Percentiles rank a stretch among this genome's conserved stretches.
Conservation (phyloP, 2,329 filamentous ascomycete species). For the Fusarium sp. region DNA sequence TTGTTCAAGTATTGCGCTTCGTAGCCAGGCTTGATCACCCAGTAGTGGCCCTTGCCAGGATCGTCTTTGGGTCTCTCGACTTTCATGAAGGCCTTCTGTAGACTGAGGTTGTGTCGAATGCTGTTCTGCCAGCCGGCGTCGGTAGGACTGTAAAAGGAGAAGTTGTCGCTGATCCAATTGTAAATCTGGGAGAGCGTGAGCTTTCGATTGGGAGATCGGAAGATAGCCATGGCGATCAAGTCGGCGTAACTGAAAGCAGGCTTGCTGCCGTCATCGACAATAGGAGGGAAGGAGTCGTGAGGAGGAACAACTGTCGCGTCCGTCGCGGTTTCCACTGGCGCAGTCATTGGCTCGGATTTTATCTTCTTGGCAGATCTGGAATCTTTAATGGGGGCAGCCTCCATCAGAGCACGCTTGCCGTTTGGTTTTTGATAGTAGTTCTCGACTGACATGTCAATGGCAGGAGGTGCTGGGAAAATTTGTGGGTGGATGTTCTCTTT, state of each 20-base stretch:
- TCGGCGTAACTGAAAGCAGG: constrained; percentile 93
- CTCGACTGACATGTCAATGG: constrained; percentile 63
- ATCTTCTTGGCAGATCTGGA: constrained; percentile 73
- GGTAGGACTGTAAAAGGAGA: constrained; percentile 83
- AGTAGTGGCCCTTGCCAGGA: constrained; percentile 97
- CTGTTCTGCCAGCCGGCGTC: constrained; percentile 99
- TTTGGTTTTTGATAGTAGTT: constrained; percentile 64
- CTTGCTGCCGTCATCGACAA: constrained; percentile 88
- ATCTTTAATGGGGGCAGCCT: constrained; percentile 79
- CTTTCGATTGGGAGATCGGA: constrained; percentile 83
- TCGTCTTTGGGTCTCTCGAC: constrained; percentile 96
- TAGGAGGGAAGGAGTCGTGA: constrained; percentile 80
- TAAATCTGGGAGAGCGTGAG: constrained; percentile 96
- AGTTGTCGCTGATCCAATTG: constrained; percentile 98
- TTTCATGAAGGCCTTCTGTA: constrained; percentile 97
- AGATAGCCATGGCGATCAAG: constrained; percentile 96
- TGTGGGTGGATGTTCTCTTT: constrained; percentile 69
- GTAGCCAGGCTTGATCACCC: constrained; percentile 90
- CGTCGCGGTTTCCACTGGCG: constrained; percentile 1
- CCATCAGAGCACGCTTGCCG: constrained; percentile 73
- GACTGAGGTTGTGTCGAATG: constrained; percentile 95
- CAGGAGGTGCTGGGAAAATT: constrained; percentile 60
- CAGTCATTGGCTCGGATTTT: constrained; percentile 63
- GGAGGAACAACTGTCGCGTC: constrained; percentile 63
- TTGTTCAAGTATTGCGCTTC: constrained; percentile 92